These are phyloP conservation scores for Wickerhamiella dianesei DNA, from an alignment of 805 yeast genomes.

Conservation along the genomic window DNA sequence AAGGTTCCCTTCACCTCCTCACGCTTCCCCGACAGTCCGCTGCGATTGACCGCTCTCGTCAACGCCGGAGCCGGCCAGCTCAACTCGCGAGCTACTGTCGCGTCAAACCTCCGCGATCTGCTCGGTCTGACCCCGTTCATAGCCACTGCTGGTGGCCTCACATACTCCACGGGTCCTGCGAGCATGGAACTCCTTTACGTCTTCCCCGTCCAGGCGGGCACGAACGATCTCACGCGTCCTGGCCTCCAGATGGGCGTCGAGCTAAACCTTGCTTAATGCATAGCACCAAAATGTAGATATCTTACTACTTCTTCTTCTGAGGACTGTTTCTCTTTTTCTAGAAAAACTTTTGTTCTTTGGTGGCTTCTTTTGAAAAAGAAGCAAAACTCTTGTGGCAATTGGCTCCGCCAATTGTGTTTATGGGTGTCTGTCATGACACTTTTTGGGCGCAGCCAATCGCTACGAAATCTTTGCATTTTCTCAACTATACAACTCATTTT, in stretches of 20 bases:
- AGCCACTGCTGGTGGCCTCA: slow-evolving; percentile 42
- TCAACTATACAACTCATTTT: too few relatives aligned
- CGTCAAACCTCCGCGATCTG: slow-evolving; percentile 21
- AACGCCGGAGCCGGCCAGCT: slow-evolving; percentile 46
- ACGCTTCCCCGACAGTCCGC: slow-evolving; percentile 27
- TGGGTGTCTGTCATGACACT: too few relatives aligned
- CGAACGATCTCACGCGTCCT: slow-evolving; percentile 35
- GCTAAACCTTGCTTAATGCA: slow-evolving; percentile 17
- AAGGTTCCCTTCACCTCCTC: slow-evolving; percentile 38
- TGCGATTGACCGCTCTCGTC: slow-evolving; percentile 48
- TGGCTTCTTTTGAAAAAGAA: too few relatives aligned
- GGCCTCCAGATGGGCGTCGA: slow-evolving; percentile 54
- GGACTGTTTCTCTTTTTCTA: too few relatives aligned
- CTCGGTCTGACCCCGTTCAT: slow-evolving; percentile 31
- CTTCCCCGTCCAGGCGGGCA: slow-evolving; percentile 39
- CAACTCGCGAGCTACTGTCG: slow-evolving; percentile 17
- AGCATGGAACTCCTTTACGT: slow-evolving; percentile 49
- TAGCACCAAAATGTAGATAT: too few relatives aligned
- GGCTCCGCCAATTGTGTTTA: too few relatives aligned
- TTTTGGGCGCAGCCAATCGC: too few relatives aligned
- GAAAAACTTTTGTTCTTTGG: too few relatives aligned
- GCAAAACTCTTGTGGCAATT: too few relatives aligned
- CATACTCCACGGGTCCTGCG: slow-evolving; percentile 46
- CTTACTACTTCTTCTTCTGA: too few relatives aligned
- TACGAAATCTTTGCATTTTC: too few relatives aligned